Percentiles rank a stretch among this genome's conserved stretches.
Conservation (phyloP, 768 basidiomycete genomes). For the Kwoniella pini region DNA sequence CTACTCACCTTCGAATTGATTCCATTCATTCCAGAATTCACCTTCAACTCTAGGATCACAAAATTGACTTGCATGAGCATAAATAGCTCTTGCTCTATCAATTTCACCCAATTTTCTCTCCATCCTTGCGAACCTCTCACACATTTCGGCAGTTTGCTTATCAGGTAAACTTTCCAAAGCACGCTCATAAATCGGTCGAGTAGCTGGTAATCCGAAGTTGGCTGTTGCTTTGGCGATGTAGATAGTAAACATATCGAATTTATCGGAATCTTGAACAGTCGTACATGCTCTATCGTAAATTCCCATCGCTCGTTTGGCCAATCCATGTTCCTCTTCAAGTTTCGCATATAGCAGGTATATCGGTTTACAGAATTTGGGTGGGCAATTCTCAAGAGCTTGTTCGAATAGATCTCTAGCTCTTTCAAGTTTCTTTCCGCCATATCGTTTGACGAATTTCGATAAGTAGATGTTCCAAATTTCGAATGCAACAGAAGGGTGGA, state of each 20-base stretch:
- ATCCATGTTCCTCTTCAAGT: constrained; percentile 89
- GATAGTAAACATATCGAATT: constrained; percentile 97
- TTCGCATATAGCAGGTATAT: constrained; percentile 95
- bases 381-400: constrained; percentile 95
- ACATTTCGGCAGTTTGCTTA: constrained; percentile 94
- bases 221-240: constrained; percentile 96
- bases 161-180: constrained; percentile 92
- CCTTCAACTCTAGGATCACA: constrained; percentile 87
- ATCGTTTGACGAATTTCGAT: constrained; percentile 94
- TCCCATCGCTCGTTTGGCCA: constrained; percentile 93
- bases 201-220: constrained; percentile 94
- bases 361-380: constrained; percentile 89
- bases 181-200: constrained; percentile 91
- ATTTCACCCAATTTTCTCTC: constrained; percentile 99
- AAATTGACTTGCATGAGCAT: constrained; percentile 97
- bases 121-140: constrained; percentile 88
- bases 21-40: constrained; percentile 96
- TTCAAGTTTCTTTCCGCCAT: constrained; percentile 90
- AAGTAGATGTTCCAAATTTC: constrained; percentile 99
- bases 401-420: constrained; percentile 97
- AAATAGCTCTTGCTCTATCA: constrained; percentile 92
- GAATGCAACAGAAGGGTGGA: constrained; percentile 96
- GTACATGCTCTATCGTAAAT: constrained; percentile 91
- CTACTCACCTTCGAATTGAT: constrained; percentile 75
- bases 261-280: constrained; percentile 83